Percentiles rank a stretch among this genome's conserved stretches.
These are phyloP conservation scores for Phytophthora hibernalis DNA, from an alignment of 352 stramenopile genomes.

Conservation along the genomic window DNA sequence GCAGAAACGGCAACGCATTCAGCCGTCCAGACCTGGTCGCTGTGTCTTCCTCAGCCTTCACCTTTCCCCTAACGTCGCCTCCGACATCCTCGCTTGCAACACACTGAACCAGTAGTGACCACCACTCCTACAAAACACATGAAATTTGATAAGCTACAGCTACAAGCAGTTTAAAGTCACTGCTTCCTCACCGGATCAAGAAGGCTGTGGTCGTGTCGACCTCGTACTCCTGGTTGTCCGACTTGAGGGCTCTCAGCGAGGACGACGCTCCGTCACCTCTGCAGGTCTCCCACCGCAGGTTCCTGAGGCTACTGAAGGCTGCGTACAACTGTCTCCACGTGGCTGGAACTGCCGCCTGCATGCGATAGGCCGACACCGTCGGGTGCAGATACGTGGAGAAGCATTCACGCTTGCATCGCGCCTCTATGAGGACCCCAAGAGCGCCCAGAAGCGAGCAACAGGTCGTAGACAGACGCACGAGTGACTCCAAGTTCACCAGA, in stretches of 20 bases:
- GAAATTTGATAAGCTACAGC: not conserved
- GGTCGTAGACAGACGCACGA: conserved; percentile 51
- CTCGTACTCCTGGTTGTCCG: conserved; percentile 77
- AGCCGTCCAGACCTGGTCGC: conserved; percentile 6
- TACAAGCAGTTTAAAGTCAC: not conserved
- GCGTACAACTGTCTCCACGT: conserved; percentile 70
- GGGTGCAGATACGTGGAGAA: conserved; percentile 63
- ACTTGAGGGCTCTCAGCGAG: conserved; percentile 63
- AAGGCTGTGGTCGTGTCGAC: conserved; percentile 46
- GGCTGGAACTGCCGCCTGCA: conserved; percentile 59
- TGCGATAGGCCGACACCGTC: conserved; percentile 72
- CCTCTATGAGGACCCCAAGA: conserved; percentile 27
- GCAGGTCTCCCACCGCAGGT: conserved; percentile 54
- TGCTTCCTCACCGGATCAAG: conserved; percentile 47
- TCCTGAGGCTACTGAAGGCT: conserved; percentile 46
- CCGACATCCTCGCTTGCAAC: conserved; percentile 43
- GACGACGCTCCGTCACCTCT: conserved; percentile 54
- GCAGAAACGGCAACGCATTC: conserved; percentile 48
- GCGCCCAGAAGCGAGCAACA: conserved; percentile 18
- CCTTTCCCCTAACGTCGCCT: conserved; percentile 32
- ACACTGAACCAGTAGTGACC: conserved; percentile 85
- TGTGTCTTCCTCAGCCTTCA: not conserved
- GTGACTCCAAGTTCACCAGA: conserved; percentile 44
- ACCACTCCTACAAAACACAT: conserved; percentile 37
- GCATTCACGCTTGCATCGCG: conserved; percentile 72